phyloP scores from a whole-genome alignment of 805 yeast genomes.

The Lachancea thermotolerans region DNA sequence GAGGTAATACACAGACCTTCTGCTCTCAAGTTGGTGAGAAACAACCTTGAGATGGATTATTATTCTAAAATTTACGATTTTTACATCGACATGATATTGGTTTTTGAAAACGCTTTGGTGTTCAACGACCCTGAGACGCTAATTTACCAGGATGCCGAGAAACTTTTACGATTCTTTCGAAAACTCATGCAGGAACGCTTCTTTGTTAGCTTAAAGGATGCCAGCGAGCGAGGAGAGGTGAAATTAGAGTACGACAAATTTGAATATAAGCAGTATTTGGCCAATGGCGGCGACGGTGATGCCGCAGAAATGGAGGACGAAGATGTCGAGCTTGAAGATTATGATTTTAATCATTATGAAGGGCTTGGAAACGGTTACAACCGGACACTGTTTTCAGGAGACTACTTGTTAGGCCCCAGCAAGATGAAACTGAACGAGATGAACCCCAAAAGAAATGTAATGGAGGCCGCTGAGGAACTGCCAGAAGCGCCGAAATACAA shows the following conservation, averaged over 20 bases:
- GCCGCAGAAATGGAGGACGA: constrained; percentile 16
- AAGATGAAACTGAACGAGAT: constrained; percentile 7
- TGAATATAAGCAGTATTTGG: constrained; percentile 26
- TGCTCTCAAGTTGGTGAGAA: constrained; percentile 54
- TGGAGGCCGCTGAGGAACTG: constrained; percentile 13
- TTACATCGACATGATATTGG: constrained; percentile 48
- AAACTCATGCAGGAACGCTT: constrained; percentile 24
- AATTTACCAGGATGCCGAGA: constrained; percentile 63
- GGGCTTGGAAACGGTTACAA: constrained; percentile 31
- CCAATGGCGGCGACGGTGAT: constrained; percentile 18
- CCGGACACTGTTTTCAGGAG: constrained; percentile 24
- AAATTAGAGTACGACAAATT: constrained; percentile 25
- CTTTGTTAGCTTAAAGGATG: constrained; percentile 25
- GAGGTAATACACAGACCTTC: constrained; percentile 66
- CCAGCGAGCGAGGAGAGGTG: constrained; percentile 29
- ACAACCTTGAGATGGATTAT: constrained; percentile 44
- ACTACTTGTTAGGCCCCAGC: constrained; percentile 25
- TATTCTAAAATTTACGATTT: constrained; percentile 54
- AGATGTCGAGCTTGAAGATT: constrained; percentile 22
- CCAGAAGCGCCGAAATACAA: constrained; percentile 25
- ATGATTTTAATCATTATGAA: constrained; percentile 27
- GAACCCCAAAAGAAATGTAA: neutral
- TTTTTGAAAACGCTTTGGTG: constrained; percentile 71
- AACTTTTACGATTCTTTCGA: constrained; percentile 48
- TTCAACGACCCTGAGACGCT: constrained; percentile 71